These are phyloP conservation scores for Fonsecaea erecta DNA, from an alignment of 2,329 filamentous ascomycete species.

Conservation along the genomic window DNA sequence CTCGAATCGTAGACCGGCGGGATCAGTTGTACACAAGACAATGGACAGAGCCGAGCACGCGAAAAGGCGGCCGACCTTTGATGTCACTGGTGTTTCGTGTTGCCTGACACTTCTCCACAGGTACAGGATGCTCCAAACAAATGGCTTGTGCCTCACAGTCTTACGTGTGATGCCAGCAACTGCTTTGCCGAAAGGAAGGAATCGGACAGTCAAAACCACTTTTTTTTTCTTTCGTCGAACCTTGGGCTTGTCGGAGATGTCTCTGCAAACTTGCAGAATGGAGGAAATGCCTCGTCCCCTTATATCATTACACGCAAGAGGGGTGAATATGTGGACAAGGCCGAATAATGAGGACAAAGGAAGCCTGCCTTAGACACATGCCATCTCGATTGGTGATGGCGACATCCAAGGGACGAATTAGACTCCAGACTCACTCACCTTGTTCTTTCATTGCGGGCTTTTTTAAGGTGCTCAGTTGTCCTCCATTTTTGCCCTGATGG, in stretches of 20 bases:
- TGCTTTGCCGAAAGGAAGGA: neutral
- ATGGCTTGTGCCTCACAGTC: constrained; percentile 20
- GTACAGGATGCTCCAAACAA: constrained; percentile 1
- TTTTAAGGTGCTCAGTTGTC: constrained; percentile 27
- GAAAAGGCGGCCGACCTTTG: constrained; percentile 9
- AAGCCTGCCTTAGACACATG: constrained; percentile 24
- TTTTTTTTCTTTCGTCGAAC: neutral
- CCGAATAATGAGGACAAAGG: constrained; percentile 18
- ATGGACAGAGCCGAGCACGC: constrained; percentile 4
- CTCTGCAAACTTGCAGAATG: neutral
- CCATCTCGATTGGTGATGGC: constrained; percentile 31
- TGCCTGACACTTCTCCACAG: constrained; percentile 18
- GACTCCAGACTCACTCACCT: neutral
- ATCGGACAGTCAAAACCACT: neutral
- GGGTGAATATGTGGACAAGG: constrained; percentile 7
- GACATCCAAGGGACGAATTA: constrained; percentile 22
- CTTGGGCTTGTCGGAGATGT: neutral
- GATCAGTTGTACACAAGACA: constrained; percentile 21
- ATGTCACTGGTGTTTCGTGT: constrained; percentile 30
- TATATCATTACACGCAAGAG: constrained; percentile 3
- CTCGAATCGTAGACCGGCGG: constrained; percentile 6
- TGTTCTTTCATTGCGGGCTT: neutral
- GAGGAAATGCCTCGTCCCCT: constrained; percentile 23
- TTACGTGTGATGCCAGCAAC: constrained; percentile 22
- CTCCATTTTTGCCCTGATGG: neutral